These are phyloP conservation scores for Stramenopiles sp. DNA, from an alignment of 352 stramenopile species.

Conservation along the genomic window DNA sequence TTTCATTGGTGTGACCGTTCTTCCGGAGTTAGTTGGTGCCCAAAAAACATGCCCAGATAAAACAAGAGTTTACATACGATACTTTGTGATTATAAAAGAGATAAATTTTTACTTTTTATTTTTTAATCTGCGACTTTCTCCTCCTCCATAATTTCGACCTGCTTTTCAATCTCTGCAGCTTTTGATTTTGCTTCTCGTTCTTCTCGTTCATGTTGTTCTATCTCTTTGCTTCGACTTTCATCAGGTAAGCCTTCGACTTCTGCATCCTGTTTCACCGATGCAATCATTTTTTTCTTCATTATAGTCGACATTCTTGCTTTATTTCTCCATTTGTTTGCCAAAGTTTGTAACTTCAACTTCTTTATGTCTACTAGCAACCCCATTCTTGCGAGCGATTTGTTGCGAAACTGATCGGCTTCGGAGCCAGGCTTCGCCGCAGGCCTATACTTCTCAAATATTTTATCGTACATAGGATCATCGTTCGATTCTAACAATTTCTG, in stretches of 20 bases:
- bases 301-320: background rate
- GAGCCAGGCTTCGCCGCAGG: background rate
- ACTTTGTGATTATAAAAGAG: too few species aligned
- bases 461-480: background rate
- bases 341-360: background rate
- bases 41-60: background rate
- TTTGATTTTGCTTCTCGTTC: too few species aligned
- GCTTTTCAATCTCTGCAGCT: too few species aligned
- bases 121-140: too few species aligned
- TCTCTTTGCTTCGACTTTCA: too few species aligned
- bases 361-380: background rate
- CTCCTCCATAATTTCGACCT: too few species aligned
- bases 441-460: background rate
- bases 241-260: too few species aligned
- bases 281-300: too few species aligned
- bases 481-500: background rate
- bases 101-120: too few species aligned
- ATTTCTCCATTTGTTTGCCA: background rate
- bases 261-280: too few species aligned
- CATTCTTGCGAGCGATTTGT: background rate
- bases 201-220: too few species aligned
- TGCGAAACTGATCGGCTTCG: background rate
- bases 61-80: slow-evolving; percentile 2
- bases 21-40: background rate
- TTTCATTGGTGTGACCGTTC: background rate